phyloP scores from a whole-genome alignment of 2,329 filamentous ascomycete species.

The Didymellaceae sp. region DNA sequence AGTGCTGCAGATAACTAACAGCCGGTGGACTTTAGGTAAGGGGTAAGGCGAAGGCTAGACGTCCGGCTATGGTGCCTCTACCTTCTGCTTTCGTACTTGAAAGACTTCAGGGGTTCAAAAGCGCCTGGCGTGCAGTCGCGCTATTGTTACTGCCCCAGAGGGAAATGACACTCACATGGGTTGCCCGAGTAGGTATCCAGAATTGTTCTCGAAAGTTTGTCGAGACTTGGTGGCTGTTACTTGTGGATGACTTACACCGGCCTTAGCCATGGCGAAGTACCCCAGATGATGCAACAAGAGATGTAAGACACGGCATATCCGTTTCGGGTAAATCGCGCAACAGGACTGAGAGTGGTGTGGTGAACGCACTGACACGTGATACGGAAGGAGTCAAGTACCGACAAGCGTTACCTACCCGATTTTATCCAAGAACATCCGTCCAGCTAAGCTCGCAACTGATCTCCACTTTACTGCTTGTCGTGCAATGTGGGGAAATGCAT shows the following conservation, averaged over 20 bases:
- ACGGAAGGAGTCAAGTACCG: slow-evolving; percentile 6
- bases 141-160: neutral
- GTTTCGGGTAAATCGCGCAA: slow-evolving; percentile 12
- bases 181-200: slow-evolving; percentile 5
- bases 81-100: no score
- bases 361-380: slow-evolving; percentile 11
- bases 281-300: neutral
- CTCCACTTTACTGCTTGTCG: slow-evolving; percentile 9
- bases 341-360: neutral
- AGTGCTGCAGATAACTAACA: no score
- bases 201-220: neutral
- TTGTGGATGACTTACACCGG: neutral
- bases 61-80: no score
- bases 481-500: slow-evolving; percentile 1
- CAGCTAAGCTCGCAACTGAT: neutral
- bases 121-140: neutral
- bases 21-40: no score
- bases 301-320: slow-evolving; percentile 11
- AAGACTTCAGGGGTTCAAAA: no score
- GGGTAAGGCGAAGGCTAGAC: no score
- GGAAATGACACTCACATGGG: neutral
- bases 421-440: slow-evolving; percentile 7
- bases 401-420: slow-evolving; percentile 4
- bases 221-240: neutral
- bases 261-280: neutral